phyloP scores from a whole-genome alignment of 2,329 filamentous ascomycete genomes.

The Pseudofabraea citricarpa region DNA sequence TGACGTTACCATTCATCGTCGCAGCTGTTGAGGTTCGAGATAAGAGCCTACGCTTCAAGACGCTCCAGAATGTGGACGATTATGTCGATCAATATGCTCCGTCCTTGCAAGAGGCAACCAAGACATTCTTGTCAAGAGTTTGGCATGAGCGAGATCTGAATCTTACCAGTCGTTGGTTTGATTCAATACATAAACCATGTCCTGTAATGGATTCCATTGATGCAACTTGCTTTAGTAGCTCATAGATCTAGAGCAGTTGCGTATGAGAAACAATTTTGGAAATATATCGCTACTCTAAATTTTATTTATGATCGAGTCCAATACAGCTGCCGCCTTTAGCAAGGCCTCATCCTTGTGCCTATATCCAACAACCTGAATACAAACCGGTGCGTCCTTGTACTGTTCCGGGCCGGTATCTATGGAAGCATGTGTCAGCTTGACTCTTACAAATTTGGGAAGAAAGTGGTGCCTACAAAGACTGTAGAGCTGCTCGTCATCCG shows the following conservation, averaged over 20 bases:
- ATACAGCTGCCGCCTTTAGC: conserved; percentile 15
- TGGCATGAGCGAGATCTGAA: conserved; percentile 23
- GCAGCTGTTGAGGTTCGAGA: conserved; percentile 22
- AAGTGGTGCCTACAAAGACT: conserved; percentile 18
- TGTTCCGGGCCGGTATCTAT: conserved; percentile 26
- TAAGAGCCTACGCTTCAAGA: conserved; percentile 7
- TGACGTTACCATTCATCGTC: conserved; percentile 24
- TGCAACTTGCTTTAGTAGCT: neutral
- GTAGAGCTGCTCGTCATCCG: conserved; percentile 18
- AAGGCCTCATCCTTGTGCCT: conserved; percentile 26
- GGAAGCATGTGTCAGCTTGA: conserved; percentile 8
- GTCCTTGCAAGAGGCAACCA: conserved; percentile 18
- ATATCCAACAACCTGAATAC: conserved; percentile 28
- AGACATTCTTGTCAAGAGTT: conserved; percentile 19
- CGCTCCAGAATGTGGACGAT: conserved; percentile 32
- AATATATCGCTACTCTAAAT: conserved; percentile 3
- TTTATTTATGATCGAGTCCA: conserved; percentile 23
- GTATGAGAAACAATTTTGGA: conserved; percentile 3
- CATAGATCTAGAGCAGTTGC: conserved; percentile 1
- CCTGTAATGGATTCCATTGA: conserved; percentile 15
- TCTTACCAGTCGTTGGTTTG: conserved; percentile 18
- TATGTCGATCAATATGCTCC: conserved; percentile 34
- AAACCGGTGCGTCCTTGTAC: conserved; percentile 23
- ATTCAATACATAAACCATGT: conserved; percentile 23
- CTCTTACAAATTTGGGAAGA: conserved; percentile 1